These are phyloP conservation scores for Castanea crenata DNA, from an alignment of 306 rosid species.

Conservation along the genomic window DNA sequence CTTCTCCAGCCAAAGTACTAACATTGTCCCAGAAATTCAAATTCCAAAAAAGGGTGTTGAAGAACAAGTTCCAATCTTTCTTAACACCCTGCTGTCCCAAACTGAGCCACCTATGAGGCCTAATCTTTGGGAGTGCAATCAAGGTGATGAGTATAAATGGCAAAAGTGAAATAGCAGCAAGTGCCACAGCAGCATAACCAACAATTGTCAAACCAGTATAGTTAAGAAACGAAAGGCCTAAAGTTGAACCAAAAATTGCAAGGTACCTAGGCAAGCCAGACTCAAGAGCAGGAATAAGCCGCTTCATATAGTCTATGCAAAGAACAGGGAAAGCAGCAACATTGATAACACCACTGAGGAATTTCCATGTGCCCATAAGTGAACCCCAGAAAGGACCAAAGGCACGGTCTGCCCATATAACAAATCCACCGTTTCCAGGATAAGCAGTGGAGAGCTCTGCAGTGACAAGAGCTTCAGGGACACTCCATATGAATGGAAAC, in stretches of 20 bases:
- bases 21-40: constrained; percentile 73
- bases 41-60: constrained; percentile 67
- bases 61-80: constrained; percentile 51
- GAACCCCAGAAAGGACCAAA: constrained; percentile 83
- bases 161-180: constrained; percentile 49
- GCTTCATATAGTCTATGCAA: constrained; percentile 51
- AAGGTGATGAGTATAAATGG: constrained; percentile 47
- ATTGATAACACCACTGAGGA: constrained; percentile 55
- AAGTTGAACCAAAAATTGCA: constrained; percentile 35
- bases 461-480: constrained; percentile 74
- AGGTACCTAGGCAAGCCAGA: constrained; percentile 32
- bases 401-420: constrained; percentile 67
- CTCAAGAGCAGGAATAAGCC: constrained; percentile 27
- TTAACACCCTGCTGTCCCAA: constrained; percentile 37
- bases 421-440: constrained; percentile 74
- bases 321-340: constrained; percentile 57
- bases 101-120: constrained; percentile 49
- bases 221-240: constrained; percentile 43
- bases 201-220: constrained; percentile 57
- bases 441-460: constrained; percentile 65
- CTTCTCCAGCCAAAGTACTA: constrained; percentile 63
- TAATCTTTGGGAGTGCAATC: constrained; percentile 55
- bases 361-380: constrained; percentile 62
- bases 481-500: constrained; percentile 67
- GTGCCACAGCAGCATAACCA: constrained; percentile 47